Evolutionary conservation across 768 basidiomycete genomes (phyloP).

Genomic region (Xerocomellus intermedius): DNA sequence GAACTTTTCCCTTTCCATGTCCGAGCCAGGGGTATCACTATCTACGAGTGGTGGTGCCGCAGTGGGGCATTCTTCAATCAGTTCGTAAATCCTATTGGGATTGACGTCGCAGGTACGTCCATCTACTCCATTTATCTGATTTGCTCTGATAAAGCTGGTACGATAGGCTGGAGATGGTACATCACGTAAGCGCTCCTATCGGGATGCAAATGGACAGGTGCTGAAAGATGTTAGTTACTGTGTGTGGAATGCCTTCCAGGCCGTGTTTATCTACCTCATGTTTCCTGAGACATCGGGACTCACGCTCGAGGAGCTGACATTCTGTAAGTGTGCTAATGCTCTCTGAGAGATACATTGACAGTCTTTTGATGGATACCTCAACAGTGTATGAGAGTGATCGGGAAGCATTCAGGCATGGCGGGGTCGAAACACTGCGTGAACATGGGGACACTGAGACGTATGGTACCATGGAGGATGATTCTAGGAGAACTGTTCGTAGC

Average conservation of each 20-base stretch:
- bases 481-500: not conserved
- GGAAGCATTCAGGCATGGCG: not conserved
- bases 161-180: conserved; percentile 12
- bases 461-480: not conserved
- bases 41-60: conserved; percentile 61
- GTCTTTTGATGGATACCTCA: not conserved
- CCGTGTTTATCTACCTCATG: not conserved
- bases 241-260: not conserved
- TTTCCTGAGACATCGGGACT: conserved; percentile 1
- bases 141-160: not conserved
- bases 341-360: not conserved
- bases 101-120: conserved; percentile 8
- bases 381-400: conserved; percentile 4
- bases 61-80: conserved; percentile 18
- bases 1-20: conserved; percentile 65
- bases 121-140: not conserved
- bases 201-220: not conserved
- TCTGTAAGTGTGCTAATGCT: conserved; percentile 7
- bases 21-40: conserved; percentile 57
- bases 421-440: not conserved
- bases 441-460: not conserved
- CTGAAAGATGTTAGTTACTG: not conserved
- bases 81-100: conserved; percentile 21
- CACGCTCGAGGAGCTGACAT: conserved; percentile 3
- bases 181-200: not conserved